phyloP scores from a whole-genome alignment of 768 basidiomycete genomes.

The Lactarius sanguifluus region DNA sequence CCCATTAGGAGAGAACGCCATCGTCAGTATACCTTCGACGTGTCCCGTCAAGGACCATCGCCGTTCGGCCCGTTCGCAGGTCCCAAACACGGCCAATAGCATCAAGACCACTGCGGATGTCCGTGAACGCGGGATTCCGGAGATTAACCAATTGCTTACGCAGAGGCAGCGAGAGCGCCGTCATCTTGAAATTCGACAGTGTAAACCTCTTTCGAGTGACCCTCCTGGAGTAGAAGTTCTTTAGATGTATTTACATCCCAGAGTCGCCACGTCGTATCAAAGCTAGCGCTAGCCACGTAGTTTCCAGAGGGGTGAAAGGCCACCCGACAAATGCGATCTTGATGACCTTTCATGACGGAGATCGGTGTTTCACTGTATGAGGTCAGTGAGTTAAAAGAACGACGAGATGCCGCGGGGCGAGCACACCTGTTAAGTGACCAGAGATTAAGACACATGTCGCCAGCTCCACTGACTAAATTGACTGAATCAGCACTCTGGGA shows the following conservation, averaged over 20 bases:
- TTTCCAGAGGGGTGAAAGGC: slow-evolving; percentile 96
- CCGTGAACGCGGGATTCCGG: slow-evolving; percentile 12
- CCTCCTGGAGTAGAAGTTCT: slow-evolving; percentile 90
- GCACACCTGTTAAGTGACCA: slow-evolving; percentile 85
- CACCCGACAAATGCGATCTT: slow-evolving; percentile 87
- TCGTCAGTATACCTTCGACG: slow-evolving; percentile 85
- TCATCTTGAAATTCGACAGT: slow-evolving; percentile 95
- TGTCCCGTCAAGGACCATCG: slow-evolving; percentile 99
- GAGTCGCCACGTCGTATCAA: slow-evolving; percentile 95
- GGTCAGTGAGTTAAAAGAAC: slow-evolving; percentile 4
- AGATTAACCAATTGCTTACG: slow-evolving; percentile 50
- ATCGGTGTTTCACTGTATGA: slow-evolving; percentile 73
- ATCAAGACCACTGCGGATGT: slow-evolving; percentile 73
- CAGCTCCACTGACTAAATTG: slow-evolving; percentile 90
- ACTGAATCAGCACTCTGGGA: slow-evolving; percentile 59
- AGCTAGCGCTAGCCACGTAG: slow-evolving; percentile 92
- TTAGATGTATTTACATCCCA: slow-evolving; percentile 88
- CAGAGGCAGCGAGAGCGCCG: slow-evolving; percentile 89
- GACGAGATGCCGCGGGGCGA: not conserved
- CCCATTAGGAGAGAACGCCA: slow-evolving; percentile 96
- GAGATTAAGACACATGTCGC: slow-evolving; percentile 79
- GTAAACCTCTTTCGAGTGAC: slow-evolving; percentile 96
- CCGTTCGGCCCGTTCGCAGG: slow-evolving; percentile 88
- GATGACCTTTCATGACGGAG: slow-evolving; percentile 85
- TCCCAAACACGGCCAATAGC: slow-evolving; percentile 99